phyloP scores from a whole-genome alignment of 352 stramenopile species.

The Globisporangium splendens region DNA sequence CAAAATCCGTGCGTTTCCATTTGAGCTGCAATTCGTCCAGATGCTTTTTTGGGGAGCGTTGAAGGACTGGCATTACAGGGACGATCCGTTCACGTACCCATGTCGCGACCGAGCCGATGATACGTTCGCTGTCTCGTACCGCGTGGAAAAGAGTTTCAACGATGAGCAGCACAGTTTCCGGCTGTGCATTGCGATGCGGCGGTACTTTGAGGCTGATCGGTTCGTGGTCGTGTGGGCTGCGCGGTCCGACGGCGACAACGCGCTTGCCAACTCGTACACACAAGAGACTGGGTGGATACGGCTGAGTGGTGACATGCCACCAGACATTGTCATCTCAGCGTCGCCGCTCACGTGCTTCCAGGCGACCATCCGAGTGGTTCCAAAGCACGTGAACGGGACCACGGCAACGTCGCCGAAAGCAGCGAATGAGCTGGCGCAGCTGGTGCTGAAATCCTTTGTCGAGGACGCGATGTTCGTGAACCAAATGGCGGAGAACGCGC shows the following conservation, averaged over 20 bases:
- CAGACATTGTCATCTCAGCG: not conserved
- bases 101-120: too few species aligned
- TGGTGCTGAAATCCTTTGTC: conserved; percentile 9
- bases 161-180: too few species aligned
- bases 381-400: not conserved
- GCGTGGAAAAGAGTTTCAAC: conserved; percentile 2
- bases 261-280: not conserved
- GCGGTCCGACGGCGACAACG: conserved; percentile 9
- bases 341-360: conserved; percentile 1
- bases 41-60: too few species aligned
- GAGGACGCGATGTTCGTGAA: conserved; percentile 10
- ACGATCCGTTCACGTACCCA: too few species aligned
- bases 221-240: conserved; percentile 6
- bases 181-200: conserved; percentile 5
- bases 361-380: conserved; percentile 9
- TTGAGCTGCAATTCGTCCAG: too few species aligned
- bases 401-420: not conserved
- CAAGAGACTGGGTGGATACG: not conserved
- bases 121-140: not conserved
- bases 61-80: too few species aligned
- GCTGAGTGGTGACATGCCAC: conserved; percentile 3
- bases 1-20: too few species aligned
- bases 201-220: conserved; percentile 10
- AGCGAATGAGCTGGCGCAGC: conserved; percentile 4
- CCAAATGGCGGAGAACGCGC: conserved; percentile 3